Evolutionary conservation across 306 rosid genomes (phyloP).

Genomic region (Inga leiocalycina): DNA sequence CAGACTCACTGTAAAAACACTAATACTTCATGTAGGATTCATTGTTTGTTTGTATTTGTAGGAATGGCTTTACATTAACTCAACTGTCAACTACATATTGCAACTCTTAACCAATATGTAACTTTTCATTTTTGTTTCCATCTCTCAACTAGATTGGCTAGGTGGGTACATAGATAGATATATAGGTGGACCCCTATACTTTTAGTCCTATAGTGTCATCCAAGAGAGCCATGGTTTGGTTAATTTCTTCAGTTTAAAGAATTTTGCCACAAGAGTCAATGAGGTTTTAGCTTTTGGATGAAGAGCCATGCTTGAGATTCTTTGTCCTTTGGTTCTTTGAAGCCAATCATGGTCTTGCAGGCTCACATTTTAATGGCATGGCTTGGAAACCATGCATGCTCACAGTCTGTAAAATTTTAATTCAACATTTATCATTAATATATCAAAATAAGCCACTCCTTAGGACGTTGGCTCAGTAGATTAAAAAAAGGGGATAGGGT

Average conservation of each 20-base stretch:
- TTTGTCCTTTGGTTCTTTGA: background rate
- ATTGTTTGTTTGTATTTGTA: background rate
- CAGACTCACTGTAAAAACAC: background rate
- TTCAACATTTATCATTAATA: background rate
- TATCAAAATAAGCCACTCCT: background rate
- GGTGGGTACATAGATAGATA: background rate
- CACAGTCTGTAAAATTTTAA: background rate
- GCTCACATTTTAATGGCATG: constrained; percentile 17
- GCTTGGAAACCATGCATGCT: constrained; percentile 17
- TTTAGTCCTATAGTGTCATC: background rate
- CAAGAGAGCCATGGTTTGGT: background rate
- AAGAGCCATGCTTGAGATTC: background rate
- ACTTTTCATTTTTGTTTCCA: background rate
- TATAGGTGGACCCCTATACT: background rate
- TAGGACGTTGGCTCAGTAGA: no score
- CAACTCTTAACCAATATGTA: background rate
- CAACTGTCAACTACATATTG: background rate
- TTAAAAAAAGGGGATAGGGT: no score
- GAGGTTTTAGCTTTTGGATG: background rate
- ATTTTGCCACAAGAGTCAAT: background rate
- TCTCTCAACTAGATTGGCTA: background rate
- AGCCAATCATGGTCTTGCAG: constrained; percentile 28
- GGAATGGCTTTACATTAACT: background rate
- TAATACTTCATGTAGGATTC: background rate
- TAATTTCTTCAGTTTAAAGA: background rate